Conservation (phyloP, 805 yeast species). For the Lachancea lanzarotensis region DNA sequence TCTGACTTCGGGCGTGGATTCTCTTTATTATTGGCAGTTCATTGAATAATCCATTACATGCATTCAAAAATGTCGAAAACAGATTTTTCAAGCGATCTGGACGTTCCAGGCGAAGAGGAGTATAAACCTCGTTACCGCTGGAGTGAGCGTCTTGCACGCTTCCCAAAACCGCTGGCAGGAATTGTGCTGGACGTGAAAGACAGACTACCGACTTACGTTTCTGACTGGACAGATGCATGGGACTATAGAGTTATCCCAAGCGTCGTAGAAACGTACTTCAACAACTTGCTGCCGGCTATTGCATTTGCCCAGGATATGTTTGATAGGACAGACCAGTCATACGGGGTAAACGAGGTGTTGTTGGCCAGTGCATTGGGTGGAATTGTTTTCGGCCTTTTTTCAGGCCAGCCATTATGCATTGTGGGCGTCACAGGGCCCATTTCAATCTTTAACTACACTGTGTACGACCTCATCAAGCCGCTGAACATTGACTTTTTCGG, state of each 20-base stretch:
- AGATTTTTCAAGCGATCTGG: background rate
- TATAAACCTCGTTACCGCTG: background rate
- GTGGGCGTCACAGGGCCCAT: conserved; percentile 98
- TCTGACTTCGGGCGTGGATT: background rate
- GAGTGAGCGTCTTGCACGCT: background rate
- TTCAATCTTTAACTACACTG: conserved; percentile 85
- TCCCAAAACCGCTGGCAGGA: conserved; percentile 31
- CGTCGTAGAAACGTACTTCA: conserved; percentile 75
- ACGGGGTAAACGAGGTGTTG: conserved; percentile 88
- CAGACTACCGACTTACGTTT: conserved; percentile 53
- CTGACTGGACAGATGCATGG: conserved; percentile 79
- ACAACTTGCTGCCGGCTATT: conserved; percentile 84
- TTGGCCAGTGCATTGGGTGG: conserved; percentile 85
- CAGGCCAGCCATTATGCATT: conserved; percentile 89
- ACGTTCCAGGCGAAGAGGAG: background rate
- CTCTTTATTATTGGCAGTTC: too few relatives aligned
- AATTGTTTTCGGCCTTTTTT: conserved; percentile 72
- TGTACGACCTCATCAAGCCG: conserved; percentile 36
- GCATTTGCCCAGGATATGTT: conserved; percentile 98
- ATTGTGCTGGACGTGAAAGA: conserved; percentile 33
- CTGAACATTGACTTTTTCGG: conserved; percentile 58
- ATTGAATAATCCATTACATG: too few relatives aligned
- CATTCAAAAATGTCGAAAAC: background rate
- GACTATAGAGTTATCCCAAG: conserved; percentile 87
- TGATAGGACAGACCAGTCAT: conserved; percentile 77